phyloP scores from a whole-genome alignment of 208 protist genomes.

The Chromosphaera perkinsii region DNA sequence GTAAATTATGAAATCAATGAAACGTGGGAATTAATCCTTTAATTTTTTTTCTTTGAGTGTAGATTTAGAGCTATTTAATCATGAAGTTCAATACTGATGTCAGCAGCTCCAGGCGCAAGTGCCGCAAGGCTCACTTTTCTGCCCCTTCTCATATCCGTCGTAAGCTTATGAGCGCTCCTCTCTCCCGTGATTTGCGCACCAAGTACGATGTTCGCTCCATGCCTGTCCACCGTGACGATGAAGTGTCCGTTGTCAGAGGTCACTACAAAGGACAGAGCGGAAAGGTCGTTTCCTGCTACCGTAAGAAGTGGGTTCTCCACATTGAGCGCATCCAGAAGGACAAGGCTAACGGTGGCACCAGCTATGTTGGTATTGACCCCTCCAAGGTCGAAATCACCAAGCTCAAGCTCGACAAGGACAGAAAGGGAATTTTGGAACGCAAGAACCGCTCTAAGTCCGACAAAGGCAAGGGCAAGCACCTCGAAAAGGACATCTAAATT shows the following conservation, averaged over 20 bases:
- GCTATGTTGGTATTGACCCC: slow-evolving; percentile 88
- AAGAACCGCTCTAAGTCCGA: slow-evolving; percentile 72
- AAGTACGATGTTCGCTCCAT: slow-evolving; percentile 97
- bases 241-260: slow-evolving; percentile 86
- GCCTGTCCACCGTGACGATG: slow-evolving; percentile 97
- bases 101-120: slow-evolving; percentile 82
- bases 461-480: slow-evolving; percentile 75
- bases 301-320: slow-evolving; percentile 97
- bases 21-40: no score
- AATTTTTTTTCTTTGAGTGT: no score
- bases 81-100: slow-evolving; percentile 53
- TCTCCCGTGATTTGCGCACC: slow-evolving; percentile 95
- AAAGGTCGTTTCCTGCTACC: slow-evolving; percentile 93
- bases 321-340: slow-evolving; percentile 93
- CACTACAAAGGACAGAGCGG: slow-evolving; percentile 88
- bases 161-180: slow-evolving; percentile 91
- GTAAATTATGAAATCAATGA: no score
- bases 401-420: slow-evolving; percentile 95
- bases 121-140: slow-evolving; percentile 96
- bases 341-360: slow-evolving; percentile 87
- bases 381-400: slow-evolving; percentile 98
- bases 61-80: no score
- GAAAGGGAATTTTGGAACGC: slow-evolving; percentile 88
- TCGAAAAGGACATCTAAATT: slow-evolving; percentile 2
- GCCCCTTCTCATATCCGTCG: slow-evolving; percentile 88